phyloP scores from a whole-genome alignment of 331 rosid species.

The Saraca asoca region DNA sequence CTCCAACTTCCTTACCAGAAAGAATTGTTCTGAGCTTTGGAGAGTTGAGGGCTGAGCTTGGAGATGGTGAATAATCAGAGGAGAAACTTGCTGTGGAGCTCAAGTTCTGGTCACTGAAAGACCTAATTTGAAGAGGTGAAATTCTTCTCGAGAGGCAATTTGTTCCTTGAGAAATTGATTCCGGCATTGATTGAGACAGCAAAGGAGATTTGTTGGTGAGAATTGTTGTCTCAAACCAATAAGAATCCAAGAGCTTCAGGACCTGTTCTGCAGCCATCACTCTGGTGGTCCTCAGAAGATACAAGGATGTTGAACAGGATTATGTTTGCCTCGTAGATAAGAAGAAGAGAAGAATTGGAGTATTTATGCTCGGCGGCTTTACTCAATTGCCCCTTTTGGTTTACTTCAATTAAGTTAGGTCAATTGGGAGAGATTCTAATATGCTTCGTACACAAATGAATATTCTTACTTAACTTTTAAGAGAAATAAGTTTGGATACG shows the following conservation, averaged over 20 bases:
- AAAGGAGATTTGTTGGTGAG: constrained; percentile 38
- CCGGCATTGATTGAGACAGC: constrained; percentile 13
- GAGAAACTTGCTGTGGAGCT: constrained; percentile 25
- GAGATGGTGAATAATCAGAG: constrained; percentile 37
- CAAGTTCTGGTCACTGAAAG: constrained; percentile 53
- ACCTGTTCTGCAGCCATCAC: constrained; percentile 64
- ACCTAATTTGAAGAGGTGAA: constrained; percentile 44
- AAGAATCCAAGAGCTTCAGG: constrained; percentile 53
- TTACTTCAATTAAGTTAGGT: neutral
- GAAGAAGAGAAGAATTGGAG: neutral
- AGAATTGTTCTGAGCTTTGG: constrained; percentile 53
- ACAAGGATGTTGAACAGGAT: constrained; percentile 5
- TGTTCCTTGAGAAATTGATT: constrained; percentile 13
- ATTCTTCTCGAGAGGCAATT: neutral
- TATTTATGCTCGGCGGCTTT: neutral
- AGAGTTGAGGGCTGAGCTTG: constrained; percentile 48
- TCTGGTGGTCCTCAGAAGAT: constrained; percentile 18
- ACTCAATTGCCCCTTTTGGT: neutral
- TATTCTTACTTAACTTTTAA: too few species aligned
- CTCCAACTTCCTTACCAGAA: constrained; percentile 48
- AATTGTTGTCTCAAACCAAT: constrained; percentile 58
- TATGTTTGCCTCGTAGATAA: too few species aligned
- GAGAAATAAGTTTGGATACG: too few species aligned
- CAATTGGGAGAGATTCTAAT: too few species aligned
- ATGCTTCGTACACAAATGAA: neutral